phyloP scores from a whole-genome alignment of 441 rosid species.

The Populus hybrid region DNA sequence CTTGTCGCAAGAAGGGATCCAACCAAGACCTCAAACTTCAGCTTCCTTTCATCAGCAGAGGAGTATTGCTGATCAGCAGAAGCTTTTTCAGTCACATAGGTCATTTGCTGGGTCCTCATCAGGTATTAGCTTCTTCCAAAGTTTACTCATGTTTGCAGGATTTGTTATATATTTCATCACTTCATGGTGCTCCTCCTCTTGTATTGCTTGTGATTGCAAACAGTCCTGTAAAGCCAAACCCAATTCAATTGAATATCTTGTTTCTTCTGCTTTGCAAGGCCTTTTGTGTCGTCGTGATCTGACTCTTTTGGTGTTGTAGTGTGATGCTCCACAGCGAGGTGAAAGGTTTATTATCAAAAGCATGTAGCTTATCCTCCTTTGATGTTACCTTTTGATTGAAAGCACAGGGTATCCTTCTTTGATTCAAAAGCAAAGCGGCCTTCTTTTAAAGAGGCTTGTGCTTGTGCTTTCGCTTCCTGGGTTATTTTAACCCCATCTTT shows the following conservation, averaged over 20 bases:
- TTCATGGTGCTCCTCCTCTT: not conserved
- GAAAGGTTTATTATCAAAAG: not conserved
- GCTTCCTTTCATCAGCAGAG: conserved; percentile 12
- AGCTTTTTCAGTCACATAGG: conserved; percentile 21
- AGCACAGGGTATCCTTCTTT: not conserved
- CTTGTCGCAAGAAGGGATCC: conserved; percentile 4
- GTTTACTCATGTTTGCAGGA: not conserved
- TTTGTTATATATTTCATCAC: not conserved
- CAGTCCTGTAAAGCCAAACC: too few species aligned
- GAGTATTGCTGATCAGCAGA: conserved; percentile 24
- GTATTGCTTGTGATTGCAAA: too few species aligned
- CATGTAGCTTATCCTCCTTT: not conserved
- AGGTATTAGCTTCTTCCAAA: not conserved
- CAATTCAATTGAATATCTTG: too few species aligned
- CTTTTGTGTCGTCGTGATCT: too few species aligned
- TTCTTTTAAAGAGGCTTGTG: not conserved
- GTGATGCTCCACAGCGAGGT: not conserved
- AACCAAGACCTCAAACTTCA: conserved; percentile 27
- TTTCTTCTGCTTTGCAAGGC: too few species aligned
- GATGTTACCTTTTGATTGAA: not conserved
- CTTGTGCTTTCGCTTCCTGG: not conserved
- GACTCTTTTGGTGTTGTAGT: too few species aligned
- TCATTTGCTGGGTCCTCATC: conserved; percentile 17
- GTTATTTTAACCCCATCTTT: not conserved
- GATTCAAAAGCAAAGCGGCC: not conserved